These are phyloP conservation scores for Trichoderma hamatum DNA, from an alignment of 2,329 filamentous ascomycete genomes.

Conservation along the genomic window DNA sequence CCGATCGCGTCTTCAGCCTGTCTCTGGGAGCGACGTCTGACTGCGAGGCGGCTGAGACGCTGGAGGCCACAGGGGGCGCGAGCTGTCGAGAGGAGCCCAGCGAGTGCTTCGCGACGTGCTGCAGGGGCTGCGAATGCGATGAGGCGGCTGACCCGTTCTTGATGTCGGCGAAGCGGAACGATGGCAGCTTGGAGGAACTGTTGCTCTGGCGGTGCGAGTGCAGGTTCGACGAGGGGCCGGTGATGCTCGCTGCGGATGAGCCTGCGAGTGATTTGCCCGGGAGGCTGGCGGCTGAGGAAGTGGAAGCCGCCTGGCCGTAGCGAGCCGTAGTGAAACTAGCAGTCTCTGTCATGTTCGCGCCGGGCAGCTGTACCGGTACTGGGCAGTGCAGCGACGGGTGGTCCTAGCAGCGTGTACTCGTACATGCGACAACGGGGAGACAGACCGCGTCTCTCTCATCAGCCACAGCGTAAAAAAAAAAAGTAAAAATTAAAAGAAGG, in stretches of 20 bases:
- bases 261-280: slow-evolving; percentile 24
- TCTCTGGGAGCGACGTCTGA: slow-evolving; percentile 8
- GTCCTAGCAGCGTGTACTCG: slow-evolving; percentile 15
- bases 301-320: slow-evolving; percentile 22
- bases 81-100: slow-evolving; percentile 21
- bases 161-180: slow-evolving; percentile 57
- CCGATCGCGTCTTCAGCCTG: slow-evolving; percentile 6
- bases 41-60: slow-evolving; percentile 17
- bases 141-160: slow-evolving; percentile 37
- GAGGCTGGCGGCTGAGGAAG: slow-evolving; percentile 27
- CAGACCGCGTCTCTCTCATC: slow-evolving; percentile 24
- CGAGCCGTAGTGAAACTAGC: slow-evolving; percentile 28
- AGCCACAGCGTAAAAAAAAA: slow-evolving; percentile 17
- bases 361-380: slow-evolving; percentile 8
- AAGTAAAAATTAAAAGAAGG: slow-evolving; percentile 3
- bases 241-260: slow-evolving; percentile 27
- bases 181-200: slow-evolving; percentile 59
- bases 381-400: slow-evolving; percentile 4
- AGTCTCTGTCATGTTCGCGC: slow-evolving; percentile 28
- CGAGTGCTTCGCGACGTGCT: slow-evolving; percentile 30
- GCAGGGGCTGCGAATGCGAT: slow-evolving; percentile 31
- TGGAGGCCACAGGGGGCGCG: slow-evolving; percentile 26
- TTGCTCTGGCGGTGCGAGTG: slow-evolving; percentile 57
- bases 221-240: slow-evolving; percentile 31
- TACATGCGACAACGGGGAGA: slow-evolving; percentile 16